phyloP scores from a whole-genome alignment of 1,139 yeast genomes.

The Taphrina communis region DNA sequence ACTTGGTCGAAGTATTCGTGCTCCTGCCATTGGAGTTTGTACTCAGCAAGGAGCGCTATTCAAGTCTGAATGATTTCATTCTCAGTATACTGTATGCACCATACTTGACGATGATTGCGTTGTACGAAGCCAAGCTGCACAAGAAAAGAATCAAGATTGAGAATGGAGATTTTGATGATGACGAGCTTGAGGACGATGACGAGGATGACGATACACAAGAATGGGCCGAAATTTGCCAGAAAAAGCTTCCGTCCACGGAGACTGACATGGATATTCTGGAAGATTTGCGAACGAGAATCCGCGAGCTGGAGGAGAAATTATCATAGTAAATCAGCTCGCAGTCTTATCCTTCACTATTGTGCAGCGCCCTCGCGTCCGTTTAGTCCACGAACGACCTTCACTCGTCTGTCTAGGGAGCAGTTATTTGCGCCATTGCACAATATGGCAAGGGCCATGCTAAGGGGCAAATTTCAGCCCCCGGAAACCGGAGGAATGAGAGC shows the following conservation, averaged over 20 bases:
- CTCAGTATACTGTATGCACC: constrained; percentile 76
- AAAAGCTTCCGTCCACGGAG: constrained; percentile 77
- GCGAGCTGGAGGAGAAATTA: constrained; percentile 11
- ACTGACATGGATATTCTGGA: constrained; percentile 59
- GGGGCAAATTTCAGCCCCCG: constrained; percentile 18
- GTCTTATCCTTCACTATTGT: not conserved
- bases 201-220: constrained; percentile 80
- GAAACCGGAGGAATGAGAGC: constrained; percentile 39
- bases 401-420: no score
- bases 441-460: no score
- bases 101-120: constrained; percentile 64
- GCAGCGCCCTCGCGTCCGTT: not conserved
- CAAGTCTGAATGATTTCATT: constrained; percentile 57
- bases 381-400: no score
- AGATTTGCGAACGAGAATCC: constrained; percentile 14
- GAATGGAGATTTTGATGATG: constrained; percentile 59
- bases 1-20: constrained; percentile 67
- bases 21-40: constrained; percentile 55
- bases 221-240: constrained; percentile 85
- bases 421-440: no score
- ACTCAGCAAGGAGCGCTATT: constrained; percentile 50
- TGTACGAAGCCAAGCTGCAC: constrained; percentile 31
- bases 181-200: constrained; percentile 49
- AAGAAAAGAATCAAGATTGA: constrained; percentile 51
- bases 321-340: no score